phyloP scores from a whole-genome alignment of 176 grass and related monocot genomes.

The Zoysia pacifica region DNA sequence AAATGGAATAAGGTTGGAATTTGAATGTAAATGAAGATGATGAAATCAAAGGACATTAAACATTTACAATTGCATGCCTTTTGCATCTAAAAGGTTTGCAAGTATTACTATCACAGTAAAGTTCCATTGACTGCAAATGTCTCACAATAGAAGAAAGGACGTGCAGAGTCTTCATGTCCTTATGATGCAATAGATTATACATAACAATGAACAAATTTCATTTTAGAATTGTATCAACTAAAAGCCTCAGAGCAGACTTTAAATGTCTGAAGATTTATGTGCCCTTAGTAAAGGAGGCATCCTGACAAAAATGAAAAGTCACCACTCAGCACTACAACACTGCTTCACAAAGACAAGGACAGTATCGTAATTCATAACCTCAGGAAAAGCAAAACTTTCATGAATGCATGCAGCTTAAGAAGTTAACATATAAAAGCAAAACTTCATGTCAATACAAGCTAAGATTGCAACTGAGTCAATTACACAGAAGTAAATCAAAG shows the following conservation, averaged over 20 bases:
- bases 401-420: not conserved
- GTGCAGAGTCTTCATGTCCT: not conserved
- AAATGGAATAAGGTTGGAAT: not conserved
- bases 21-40: not conserved
- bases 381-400: not conserved
- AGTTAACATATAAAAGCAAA: not conserved
- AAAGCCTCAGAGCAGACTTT: not conserved
- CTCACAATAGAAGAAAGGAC: not conserved
- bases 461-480: not conserved
- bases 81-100: not conserved
- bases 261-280: conserved; percentile 3
- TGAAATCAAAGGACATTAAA: not conserved
- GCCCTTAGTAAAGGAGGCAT: not conserved
- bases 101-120: not conserved
- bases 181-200: not conserved
- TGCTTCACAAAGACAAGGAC: not conserved
- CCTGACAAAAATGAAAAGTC: not conserved
- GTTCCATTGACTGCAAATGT: not conserved
- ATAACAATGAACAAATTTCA: not conserved
- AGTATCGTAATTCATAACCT: conserved; percentile 16
- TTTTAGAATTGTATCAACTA: not conserved
- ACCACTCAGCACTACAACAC: not conserved
- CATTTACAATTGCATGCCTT: not conserved
- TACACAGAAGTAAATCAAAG: not conserved
- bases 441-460: not conserved